Conservation (phyloP, 75 land plant genomes). For the Pinus albicaulis region DNA sequence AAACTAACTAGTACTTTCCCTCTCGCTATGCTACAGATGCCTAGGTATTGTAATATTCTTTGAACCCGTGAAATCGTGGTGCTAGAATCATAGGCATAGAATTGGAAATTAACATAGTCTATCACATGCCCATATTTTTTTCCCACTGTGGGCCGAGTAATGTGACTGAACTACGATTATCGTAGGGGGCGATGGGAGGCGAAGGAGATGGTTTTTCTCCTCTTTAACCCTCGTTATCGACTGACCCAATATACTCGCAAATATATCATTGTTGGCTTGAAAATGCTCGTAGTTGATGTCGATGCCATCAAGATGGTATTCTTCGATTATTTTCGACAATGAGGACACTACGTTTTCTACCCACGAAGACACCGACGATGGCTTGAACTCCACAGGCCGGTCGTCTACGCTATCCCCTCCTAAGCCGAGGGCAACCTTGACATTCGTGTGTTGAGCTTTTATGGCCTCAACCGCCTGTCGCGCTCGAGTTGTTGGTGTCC, state of each 20-base stretch:
- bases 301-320: constrained; percentile 33
- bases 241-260: constrained; percentile 30
- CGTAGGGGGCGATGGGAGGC: constrained; percentile 29
- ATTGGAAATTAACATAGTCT: constrained; percentile 33
- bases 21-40: constrained; percentile 9
- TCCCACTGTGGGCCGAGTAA: constrained; percentile 20
- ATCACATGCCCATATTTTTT: constrained; percentile 8
- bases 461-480: constrained; percentile 21
- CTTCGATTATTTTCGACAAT: constrained; percentile 26
- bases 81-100: constrained; percentile 20
- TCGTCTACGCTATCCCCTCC: constrained; percentile 29
- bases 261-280: constrained; percentile 12
- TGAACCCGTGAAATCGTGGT: constrained; percentile 11
- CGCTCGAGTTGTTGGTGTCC: constrained; percentile 18
- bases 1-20: constrained; percentile 22
- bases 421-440: constrained; percentile 31
- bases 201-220: constrained; percentile 5
- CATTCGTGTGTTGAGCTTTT: constrained; percentile 26
- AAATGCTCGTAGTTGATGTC: constrained; percentile 45
- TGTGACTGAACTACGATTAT: constrained; percentile 7
- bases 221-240: constrained; percentile 22
- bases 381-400: constrained; percentile 17
- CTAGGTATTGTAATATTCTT: constrained; percentile 9
- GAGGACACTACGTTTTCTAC: constrained; percentile 46
- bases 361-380: constrained; percentile 30